Conservation (phyloP, 164 flowering plant species). For the Vitis cinerea region DNA sequence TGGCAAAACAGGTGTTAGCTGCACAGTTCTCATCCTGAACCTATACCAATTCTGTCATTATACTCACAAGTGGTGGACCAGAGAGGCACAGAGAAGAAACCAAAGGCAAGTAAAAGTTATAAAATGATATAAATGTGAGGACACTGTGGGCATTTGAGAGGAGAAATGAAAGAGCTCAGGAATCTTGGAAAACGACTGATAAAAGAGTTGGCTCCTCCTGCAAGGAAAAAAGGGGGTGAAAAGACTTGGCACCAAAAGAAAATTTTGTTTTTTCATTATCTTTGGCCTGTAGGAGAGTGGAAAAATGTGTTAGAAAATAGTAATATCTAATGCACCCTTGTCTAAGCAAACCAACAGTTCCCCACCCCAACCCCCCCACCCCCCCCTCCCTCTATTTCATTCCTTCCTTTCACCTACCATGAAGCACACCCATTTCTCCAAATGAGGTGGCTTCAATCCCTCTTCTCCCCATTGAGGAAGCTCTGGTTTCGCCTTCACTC, state of each 20-base stretch:
- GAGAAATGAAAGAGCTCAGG: background rate
- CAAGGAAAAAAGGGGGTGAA: conserved; percentile 26
- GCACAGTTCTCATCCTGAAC: too few relatives aligned
- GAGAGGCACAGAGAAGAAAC: conserved; percentile 1
- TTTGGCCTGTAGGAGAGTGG: conserved; percentile 25
- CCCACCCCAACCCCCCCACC: conserved; percentile 3
- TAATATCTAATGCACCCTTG: conserved; percentile 25
- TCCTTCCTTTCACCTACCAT: conserved; percentile 26
- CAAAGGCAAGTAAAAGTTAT: background rate
- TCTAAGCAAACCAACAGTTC: conserved; percentile 24
- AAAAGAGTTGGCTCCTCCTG: conserved; percentile 10
- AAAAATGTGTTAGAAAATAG: conserved; percentile 20
- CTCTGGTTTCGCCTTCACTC: conserved; percentile 52
- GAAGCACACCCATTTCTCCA: conserved; percentile 22
- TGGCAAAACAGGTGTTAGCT: too few relatives aligned
- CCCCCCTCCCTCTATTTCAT: conserved; percentile 12
- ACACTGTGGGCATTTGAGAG: conserved; percentile 3
- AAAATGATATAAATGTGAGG: background rate
- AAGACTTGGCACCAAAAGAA: conserved; percentile 33
- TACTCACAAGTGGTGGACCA: conserved; percentile 1
- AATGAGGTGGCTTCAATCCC: conserved; percentile 68
- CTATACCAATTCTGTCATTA: too few relatives aligned
- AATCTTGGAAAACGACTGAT: background rate
- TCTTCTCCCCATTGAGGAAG: conserved; percentile 64
- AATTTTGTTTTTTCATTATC: conserved; percentile 12